Evolutionary conservation across 1,284 basidiomycete genomes (phyloP).

Genomic region (Ustilago hordei): DNA sequence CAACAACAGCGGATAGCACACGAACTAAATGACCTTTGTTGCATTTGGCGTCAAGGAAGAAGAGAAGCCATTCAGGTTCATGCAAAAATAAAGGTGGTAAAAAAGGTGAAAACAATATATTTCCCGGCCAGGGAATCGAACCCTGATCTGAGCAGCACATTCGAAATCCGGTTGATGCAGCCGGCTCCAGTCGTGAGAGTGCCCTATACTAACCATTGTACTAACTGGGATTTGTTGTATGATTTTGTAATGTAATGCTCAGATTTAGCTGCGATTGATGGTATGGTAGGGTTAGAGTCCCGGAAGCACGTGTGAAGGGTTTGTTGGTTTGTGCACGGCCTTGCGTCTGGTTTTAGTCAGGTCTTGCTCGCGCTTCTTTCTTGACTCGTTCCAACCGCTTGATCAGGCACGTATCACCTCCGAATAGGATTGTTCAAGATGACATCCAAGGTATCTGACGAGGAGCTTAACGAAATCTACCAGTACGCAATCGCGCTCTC

Average conservation of each 20-base stretch:
- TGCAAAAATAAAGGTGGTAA: constrained; percentile 5
- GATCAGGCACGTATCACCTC: too few relatives aligned
- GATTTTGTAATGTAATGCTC: not conserved
- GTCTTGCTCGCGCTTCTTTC: too few relatives aligned
- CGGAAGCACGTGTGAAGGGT: too few relatives aligned
- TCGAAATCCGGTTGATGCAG: not conserved
- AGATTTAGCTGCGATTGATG: too few relatives aligned
- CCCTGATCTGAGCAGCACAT: constrained; percentile 46
- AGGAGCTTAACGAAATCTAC: constrained; percentile 70
- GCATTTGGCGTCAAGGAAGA: too few relatives aligned
- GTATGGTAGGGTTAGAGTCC: too few relatives aligned
- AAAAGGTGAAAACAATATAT: constrained; percentile 1
- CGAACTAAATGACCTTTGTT: too few relatives aligned
- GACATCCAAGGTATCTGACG: constrained; percentile 18
- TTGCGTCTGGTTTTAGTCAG: too few relatives aligned
- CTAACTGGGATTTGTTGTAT: constrained; percentile 22
- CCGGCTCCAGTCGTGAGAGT: constrained; percentile 19
- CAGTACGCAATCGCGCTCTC: constrained; percentile 81
- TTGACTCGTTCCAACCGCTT: too few relatives aligned
- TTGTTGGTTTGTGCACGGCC: too few relatives aligned
- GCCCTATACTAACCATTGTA: constrained; percentile 51
- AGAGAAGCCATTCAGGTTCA: too few relatives aligned
- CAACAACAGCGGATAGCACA: too few relatives aligned
- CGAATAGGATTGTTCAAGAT: not conserved
- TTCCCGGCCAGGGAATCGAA: constrained; percentile 59